Base-by-base conservation (phyloP, 2,329 filamentous ascomycete species). In the Cordyceps farinosa region DNA sequence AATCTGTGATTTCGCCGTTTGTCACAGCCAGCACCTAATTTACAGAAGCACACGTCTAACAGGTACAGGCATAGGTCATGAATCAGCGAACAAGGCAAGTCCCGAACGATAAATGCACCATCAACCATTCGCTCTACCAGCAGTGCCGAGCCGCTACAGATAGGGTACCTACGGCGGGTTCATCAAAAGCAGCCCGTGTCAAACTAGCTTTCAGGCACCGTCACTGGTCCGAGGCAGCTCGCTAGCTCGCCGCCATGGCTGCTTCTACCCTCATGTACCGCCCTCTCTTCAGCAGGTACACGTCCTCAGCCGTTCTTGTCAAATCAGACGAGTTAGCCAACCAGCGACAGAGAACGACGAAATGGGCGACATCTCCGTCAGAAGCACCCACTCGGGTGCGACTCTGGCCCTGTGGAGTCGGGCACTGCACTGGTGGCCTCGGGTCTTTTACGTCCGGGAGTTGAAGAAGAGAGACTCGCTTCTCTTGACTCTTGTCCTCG, bases 241-340 rank as follows among this genome's bases (percentile, higher is more conserved):
- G 38, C 27, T 61, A 53, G 58, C 40, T 36, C n/a, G 8, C n/a
- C 29, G 27, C 58, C 47, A 52, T 48, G 11, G 32, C 45, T 38
- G 44, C n/a, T 50, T 40, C 48, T 27, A 51, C 48, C 8, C 27
- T 47, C 48, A 51, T 29, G 48, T 30, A 34, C 10, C 42, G 8
- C 53, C 48, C 45, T 38, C 44, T 36, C 22, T 36, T 29, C 42
- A 27, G n/a, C n/a, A n/a, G 11, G 29, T 17, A 10, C 42, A 48
- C 6, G n/a, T 22, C 32, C 29, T 5, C 11, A 22, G 34, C 27
- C 17, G 11, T 15, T 34, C 47, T 17, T 22, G 48, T 52, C 11
- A 15, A 52, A 60, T 60, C 57, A 60, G 57, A 60, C 57, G 57
- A 44, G 36, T 22, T n/a, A 38, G 44, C 44, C 44, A 48, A 53